Evolutionary conservation across 352 stramenopile species (phyloP), one percentile per base, ranked within the genome.

Genomic region (Globisporangium cystogenes): DNA sequence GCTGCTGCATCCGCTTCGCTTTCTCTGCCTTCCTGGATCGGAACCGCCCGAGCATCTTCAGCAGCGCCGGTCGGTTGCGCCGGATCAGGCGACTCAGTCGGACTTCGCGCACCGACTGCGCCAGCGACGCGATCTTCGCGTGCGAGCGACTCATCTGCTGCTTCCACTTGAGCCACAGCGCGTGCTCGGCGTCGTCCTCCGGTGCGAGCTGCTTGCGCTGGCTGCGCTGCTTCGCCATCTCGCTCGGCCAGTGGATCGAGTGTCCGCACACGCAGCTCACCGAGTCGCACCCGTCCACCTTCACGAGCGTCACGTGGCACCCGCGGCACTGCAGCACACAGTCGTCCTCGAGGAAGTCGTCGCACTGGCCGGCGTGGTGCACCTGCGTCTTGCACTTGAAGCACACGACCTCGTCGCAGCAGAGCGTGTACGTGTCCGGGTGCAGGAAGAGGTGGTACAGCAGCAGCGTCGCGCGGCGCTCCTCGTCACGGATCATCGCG

Each of bases 321-420:
- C 70, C 66, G 3, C 63, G 66, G 37, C 76, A 87, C 53, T 84
- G 65, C 15, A 84, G 57, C 48, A 87, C 62, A 33, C 56, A 70
- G 26, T 81, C 57, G 37, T 76, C 71, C 46, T 84, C 68, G 27
- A 74, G 41, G 41, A 87, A 87, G 59, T 87, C 76, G 24, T 56
- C 40, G 44, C 76, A 87, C n/a, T 70, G 26, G 29, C 71, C 72
- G 23, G 66, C 55, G 49, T 84, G 70, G 50, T 84, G 73, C 40
- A 60, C 48, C 4, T 53, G 65, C 0, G 64, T 56, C 53, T 87
- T 87, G 66, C 76, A 87, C 47, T 87, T 87, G 45, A 87, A 87
- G 51, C 76, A 87, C 45, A 84, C 68, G 0, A 29, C 4, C 26
- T 52, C 51, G 6, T 65, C 52, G 42, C 76, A 87, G 55, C 76